Evolutionary conservation across 306 rosid species (phyloP).

Genomic region (Crotalaria pallida): DNA sequence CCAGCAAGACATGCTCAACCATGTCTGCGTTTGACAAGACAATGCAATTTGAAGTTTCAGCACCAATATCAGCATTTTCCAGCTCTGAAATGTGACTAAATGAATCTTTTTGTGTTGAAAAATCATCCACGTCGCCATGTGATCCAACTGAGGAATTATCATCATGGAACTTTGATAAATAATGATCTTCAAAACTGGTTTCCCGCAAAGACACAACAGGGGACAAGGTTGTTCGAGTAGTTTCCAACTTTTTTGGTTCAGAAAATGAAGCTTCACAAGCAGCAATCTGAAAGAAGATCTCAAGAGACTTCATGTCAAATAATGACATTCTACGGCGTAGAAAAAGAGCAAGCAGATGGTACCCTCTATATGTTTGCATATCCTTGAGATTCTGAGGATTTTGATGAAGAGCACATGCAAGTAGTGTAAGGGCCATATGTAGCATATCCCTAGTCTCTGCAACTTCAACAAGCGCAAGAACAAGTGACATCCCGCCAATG

Average conservation of each 20-base stretch:
- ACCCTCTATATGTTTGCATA: slow-evolving; percentile 92
- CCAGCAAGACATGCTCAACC: slow-evolving; percentile 98
- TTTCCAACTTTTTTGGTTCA: slow-evolving; percentile 81
- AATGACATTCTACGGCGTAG: slow-evolving; percentile 83
- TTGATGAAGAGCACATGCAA: slow-evolving; percentile 90
- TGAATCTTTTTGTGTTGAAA: slow-evolving; percentile 82
- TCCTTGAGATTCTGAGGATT: slow-evolving; percentile 87
- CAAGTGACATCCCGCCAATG: slow-evolving; percentile 89
- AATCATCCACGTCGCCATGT: slow-evolving; percentile 89
- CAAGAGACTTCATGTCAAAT: slow-evolving; percentile 95
- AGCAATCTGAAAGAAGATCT: slow-evolving; percentile 94
- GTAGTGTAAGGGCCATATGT: slow-evolving; percentile 88
- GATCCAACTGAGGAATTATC: slow-evolving; percentile 87
- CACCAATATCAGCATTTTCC: slow-evolving; percentile 66
- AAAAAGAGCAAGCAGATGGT: slow-evolving; percentile 93
- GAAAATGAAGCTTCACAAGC: slow-evolving; percentile 99
- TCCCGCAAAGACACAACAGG: slow-evolving; percentile 58
- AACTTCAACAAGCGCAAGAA: slow-evolving; percentile 91
- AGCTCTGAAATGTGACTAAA: slow-evolving; percentile 91
- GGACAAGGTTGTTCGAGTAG: slow-evolving; percentile 45
- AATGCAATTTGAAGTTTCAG: slow-evolving; percentile 95
- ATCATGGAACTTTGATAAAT: slow-evolving; percentile 75
- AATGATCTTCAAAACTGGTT: slow-evolving; percentile 60
- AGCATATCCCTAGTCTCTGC: slow-evolving; percentile 95
- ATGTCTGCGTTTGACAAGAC: slow-evolving; percentile 98